Percentiles rank a stretch among this genome's conserved stretches.
phyloP scores from a whole-genome alignment of 2,329 filamentous ascomycete species.

The Calycina marina region DNA sequence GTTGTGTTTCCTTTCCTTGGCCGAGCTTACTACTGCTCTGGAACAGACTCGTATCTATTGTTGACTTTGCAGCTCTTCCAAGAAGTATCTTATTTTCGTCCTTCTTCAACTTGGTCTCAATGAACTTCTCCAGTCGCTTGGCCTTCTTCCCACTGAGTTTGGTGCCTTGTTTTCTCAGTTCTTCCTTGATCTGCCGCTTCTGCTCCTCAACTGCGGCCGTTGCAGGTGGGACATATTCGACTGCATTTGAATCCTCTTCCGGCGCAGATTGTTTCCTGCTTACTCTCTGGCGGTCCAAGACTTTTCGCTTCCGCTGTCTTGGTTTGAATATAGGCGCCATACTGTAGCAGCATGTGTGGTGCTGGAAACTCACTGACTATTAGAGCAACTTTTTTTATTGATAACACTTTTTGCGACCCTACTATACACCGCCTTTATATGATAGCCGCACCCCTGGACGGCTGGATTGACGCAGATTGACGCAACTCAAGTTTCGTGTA shows the following conservation, averaged over 20 bases:
- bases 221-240: conserved; percentile 34
- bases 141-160: conserved; percentile 52
- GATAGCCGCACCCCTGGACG: no score
- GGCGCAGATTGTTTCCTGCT: conserved; percentile 26
- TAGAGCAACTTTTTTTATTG: conserved; percentile 2
- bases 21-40: conserved; percentile 67
- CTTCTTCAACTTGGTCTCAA: conserved; percentile 83
- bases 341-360: no score
- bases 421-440: no score
- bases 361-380: no score
- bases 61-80: conserved; percentile 64
- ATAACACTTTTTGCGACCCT: no score
- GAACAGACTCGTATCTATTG: conserved; percentile 70
- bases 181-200: conserved; percentile 39
- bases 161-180: conserved; percentile 33
- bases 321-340: conserved; percentile 37
- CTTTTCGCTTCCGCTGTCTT: conserved; percentile 53
- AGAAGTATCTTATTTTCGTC: conserved; percentile 80
- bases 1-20: conserved; percentile 54
- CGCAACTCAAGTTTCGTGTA: no score
- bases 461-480: no score
- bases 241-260: conserved; percentile 36
- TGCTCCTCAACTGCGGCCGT: conserved; percentile 34
- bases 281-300: conserved; percentile 46
- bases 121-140: conserved; percentile 53